Evolutionary conservation across 345 rosid genomes (phyloP), one percentile per base, ranked within the genome.

Genomic region (Linum lewisii): DNA sequence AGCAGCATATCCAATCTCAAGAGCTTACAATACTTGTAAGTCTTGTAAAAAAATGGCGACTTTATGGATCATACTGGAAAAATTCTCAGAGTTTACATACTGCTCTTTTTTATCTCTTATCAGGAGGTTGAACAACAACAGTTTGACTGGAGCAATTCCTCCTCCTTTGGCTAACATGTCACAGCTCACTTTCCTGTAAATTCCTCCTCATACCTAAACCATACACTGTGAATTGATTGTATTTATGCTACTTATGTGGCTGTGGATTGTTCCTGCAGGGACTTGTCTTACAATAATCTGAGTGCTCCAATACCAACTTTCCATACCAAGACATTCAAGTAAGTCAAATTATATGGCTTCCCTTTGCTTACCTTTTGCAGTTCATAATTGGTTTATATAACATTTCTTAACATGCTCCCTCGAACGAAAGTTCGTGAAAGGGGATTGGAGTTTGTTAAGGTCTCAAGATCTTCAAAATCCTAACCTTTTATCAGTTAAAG

Each of bases 61-160:
- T 4, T 42, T 42, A 7, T 42, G 15, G 15, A 11, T 42, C 13
- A 11, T 42, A 42, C 47, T 42, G 15, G 15, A 11, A 8, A 11
- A 38, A 11, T 42, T 42, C 4, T 16, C 47, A 7, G 18, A 42
- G 13, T 16, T n/a, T 16, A 42, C 47, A 42, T 11, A 11, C 47
- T 42, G 18, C 18, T 42, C 38, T 34, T 34, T 42, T 42, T 16
- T 63, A 55, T 57, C 61, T 61, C 20, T 57, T 61, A 77, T 47
- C 84, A 89, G 97, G 86, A 81, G 88, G 78, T 65, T 93, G 67
- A 85, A 84, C 69, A 80, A 79, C 51, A 93, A 93, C 76, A 85
- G 86, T 54, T 74, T 93, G 42, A 45, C 78, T 32, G 97, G 90
- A 70, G 67, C 73, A 57, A 81, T 87, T 61, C 97, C 99, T 71